Percentiles rank a stretch among this genome's conserved stretches.
Conservation (phyloP, 768 basidiomycete genomes). For the Podaxis sp. region DNA sequence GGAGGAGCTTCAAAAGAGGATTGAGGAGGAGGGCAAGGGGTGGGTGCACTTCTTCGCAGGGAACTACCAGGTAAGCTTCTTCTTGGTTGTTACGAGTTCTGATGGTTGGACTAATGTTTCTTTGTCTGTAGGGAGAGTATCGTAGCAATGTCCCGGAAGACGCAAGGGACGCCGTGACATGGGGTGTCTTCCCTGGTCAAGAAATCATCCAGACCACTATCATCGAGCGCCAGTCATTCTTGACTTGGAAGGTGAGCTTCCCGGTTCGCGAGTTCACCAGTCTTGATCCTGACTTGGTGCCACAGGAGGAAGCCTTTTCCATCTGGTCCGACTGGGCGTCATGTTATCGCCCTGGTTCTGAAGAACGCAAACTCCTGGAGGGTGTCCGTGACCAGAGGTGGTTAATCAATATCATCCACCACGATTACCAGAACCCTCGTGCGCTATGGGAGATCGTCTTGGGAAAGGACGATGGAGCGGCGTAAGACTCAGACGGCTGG, state of each 20-base stretch:
- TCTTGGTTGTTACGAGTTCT: conserved; percentile 13
- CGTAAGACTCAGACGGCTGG: background rate
- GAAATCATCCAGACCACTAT: conserved; percentile 96
- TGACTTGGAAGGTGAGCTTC: conserved; percentile 84
- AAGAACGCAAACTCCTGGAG: conserved; percentile 71
- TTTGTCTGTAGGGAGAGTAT: conserved; percentile 60
- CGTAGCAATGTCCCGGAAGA: conserved; percentile 75
- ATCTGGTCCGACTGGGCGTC: conserved; percentile 96
- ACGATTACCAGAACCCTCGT: conserved; percentile 78
- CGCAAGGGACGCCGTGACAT: conserved; percentile 92
- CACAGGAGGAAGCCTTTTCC: conserved; percentile 90
- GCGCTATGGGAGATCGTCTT: conserved; percentile 87
- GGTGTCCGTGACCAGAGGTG: conserved; percentile 68
- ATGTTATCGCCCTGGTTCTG: conserved; percentile 73
- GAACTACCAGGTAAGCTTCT: conserved; percentile 58
- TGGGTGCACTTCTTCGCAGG: conserved; percentile 87
- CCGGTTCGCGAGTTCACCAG: background rate
- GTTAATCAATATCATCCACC: conserved; percentile 91
- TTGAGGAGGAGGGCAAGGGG: conserved; percentile 49
- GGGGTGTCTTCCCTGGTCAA: conserved; percentile 97
- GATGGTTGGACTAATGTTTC: background rate
- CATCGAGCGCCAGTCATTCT: conserved; percentile 91
- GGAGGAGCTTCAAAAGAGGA: conserved; percentile 51
- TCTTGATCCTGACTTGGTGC: conserved; percentile 4
- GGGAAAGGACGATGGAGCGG: conserved; percentile 11